A percentile compares a stretch with the other conserved stretches of the same genome.
Evolutionary conservation across 129 eudicot genomes (phyloP).

Genomic region (Erigeron canadensis): DNA sequence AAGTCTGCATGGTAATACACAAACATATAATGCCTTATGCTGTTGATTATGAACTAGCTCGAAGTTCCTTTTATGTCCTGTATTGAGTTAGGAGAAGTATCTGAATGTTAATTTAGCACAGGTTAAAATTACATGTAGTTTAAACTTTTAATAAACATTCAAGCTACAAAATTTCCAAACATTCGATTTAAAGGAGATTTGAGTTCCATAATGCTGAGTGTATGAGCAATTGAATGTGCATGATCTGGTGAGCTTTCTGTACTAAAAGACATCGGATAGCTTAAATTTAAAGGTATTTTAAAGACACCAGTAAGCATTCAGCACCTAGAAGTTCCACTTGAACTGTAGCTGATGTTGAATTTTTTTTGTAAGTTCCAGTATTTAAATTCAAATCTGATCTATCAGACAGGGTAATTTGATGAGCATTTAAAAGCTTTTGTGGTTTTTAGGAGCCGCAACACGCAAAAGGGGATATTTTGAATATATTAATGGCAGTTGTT

Average conservation of each 20-base stretch:
- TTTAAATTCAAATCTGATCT: constrained; percentile 3
- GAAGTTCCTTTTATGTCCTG: constrained; percentile 8
- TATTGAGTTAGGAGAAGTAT: constrained; percentile 7
- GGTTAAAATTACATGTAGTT: too few species aligned
- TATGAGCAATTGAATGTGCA: too few species aligned
- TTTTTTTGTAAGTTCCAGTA: neutral
- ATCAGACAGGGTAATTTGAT: neutral
- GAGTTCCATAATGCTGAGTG: too few species aligned
- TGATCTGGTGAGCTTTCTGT: too few species aligned
- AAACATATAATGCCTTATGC: neutral
- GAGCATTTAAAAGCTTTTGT: neutral
- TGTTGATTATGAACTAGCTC: constrained; percentile 16
- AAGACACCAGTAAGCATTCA: neutral
- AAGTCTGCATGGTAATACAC: neutral
- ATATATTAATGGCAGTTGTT: constrained; percentile 6
- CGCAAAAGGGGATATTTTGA: neutral
- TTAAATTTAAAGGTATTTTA: too few species aligned
- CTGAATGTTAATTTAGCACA: neutral
- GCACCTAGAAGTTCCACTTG: neutral
- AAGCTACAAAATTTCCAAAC: too few species aligned
- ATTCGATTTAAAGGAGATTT: too few species aligned
- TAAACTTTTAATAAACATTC: too few species aligned
- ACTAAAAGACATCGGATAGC: too few species aligned
- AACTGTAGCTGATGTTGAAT: neutral
- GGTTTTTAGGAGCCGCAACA: neutral